Percentiles rank a stretch among this genome's conserved stretches.
These are phyloP conservation scores for Rhizopus stolonifer DNA, from an alignment of 371 early-diverging fungal species.

Conservation along the genomic window DNA sequence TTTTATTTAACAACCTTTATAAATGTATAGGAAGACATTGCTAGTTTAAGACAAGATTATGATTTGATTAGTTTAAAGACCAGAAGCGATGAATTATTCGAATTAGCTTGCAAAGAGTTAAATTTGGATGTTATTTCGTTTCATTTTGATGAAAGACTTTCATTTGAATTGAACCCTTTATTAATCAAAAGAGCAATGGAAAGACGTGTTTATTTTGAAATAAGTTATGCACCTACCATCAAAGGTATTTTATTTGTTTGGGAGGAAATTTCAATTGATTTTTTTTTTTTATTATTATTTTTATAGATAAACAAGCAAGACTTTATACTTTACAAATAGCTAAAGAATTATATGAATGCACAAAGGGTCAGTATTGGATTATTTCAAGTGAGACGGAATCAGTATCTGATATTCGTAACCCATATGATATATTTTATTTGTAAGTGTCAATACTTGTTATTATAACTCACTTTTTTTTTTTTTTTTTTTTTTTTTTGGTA, in stretches of 20 bases:
- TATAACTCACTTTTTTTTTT: not conserved
- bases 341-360: conserved; percentile 26
- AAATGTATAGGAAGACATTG: conserved; percentile 22
- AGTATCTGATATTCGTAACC: conserved; percentile 31
- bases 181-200: conserved; percentile 43
- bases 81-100: conserved; percentile 66
- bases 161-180: conserved; percentile 75
- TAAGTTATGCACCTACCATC: conserved; percentile 74
- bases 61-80: conserved; percentile 86
- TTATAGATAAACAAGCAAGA: conserved; percentile 32
- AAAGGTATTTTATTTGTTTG: conserved; percentile 56
- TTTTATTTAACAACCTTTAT: too few relatives aligned
- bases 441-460: conserved; percentile 19
- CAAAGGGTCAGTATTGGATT: conserved; percentile 22
- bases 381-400: conserved; percentile 33
- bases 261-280: not conserved
- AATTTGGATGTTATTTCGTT: conserved; percentile 88
- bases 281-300: not conserved
- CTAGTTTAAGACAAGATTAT: conserved; percentile 18
- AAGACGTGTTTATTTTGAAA: conserved; percentile 80
- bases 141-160: conserved; percentile 64
- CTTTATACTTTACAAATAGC: conserved; percentile 27
- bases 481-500: not conserved
- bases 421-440: conserved; percentile 37
- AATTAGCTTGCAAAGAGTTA: conserved; percentile 63